Conservation (phyloP, 176 grass and related monocot species). For the Areca catechu region DNA sequence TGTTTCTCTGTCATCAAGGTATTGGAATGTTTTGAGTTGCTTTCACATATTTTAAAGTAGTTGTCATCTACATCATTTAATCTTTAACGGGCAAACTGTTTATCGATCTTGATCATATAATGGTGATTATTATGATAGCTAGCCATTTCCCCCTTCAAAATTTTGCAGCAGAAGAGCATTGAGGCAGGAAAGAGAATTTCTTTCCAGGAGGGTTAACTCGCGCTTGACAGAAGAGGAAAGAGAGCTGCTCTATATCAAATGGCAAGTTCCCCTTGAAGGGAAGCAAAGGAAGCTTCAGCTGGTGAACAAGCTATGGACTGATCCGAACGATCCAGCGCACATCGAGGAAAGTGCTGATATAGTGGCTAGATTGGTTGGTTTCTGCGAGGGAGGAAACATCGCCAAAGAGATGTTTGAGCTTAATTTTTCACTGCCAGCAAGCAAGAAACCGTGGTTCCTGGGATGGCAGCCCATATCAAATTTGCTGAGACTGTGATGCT, state of each 20-base stretch:
- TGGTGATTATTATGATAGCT: too few species aligned
- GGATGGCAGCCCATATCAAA: slow-evolving; percentile 95
- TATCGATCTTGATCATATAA: too few species aligned
- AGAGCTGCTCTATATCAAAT: slow-evolving; percentile 66
- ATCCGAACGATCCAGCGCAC: slow-evolving; percentile 46
- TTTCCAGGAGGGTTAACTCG: slow-evolving; percentile 63
- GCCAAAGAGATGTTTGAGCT: slow-evolving; percentile 99
- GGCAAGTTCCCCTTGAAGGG: slow-evolving; percentile 58
- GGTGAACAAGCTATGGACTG: slow-evolving; percentile 69
- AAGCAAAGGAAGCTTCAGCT: slow-evolving; percentile 94
- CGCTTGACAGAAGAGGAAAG: slow-evolving; percentile 66
- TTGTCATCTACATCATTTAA: too few species aligned
- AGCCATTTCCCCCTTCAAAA: slow-evolving; percentile 7
- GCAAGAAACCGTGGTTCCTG: slow-evolving; percentile 72
- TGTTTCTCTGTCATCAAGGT: slow-evolving; percentile 67
- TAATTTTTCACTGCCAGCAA: slow-evolving; percentile 56
- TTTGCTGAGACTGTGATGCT: slow-evolving; percentile 42
- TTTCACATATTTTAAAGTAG: background rate
- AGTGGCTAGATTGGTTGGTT: slow-evolving; percentile 88
- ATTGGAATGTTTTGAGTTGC: background rate
- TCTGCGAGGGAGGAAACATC: slow-evolving; percentile 77
- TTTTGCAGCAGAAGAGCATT: slow-evolving; percentile 60
- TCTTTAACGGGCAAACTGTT: too few species aligned
- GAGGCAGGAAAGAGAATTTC: slow-evolving; percentile 77
- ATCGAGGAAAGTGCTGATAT: slow-evolving; percentile 65